Base-by-base conservation (phyloP, 2,329 filamentous ascomycete genomes). In the Cercospora citrullina region DNA sequence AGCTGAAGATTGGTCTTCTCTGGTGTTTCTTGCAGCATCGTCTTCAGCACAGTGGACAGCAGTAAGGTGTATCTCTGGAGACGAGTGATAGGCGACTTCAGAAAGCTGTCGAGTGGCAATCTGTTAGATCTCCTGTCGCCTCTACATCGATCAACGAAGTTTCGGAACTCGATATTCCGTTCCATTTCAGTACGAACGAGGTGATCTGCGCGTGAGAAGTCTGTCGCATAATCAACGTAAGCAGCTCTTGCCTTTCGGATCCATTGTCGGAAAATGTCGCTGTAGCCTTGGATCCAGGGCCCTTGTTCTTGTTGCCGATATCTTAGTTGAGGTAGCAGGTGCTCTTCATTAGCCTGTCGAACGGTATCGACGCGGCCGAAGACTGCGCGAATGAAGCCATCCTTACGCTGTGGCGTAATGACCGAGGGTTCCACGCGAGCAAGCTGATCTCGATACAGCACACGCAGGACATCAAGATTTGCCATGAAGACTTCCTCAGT, bases 221-320 rank as follows among this genome's bases (percentile, higher is more conserved):
- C 89, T 1, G 91, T 90, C 45, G 94, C 94, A 79, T 98, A 99
- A 67, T 96, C 93, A 69, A 97, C 89, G 77, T 98, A 99, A 10
- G 92, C 90, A 2, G 86, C 84, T 79, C 90, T 93, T 33, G 95
- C 95, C 79, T 97, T 98, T 71, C 95, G 88, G 70, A 98, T 97
- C 95, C 95, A 99, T 81, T 99, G 95, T 67, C 95, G 86, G 84
- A 99, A 98, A 60, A 99, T 92, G 76, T 98, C 95, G 77, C 94
- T 97, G 80, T 97, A 97, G 3, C 95, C 95, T 12, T 87, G 85
- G 67, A 99, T 90, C 89, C 93, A 99, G 0, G 95, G 95, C 0
- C 95, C 95, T 81, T 99, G 94, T 77, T 98, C 95, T 75, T 95
- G 91, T 79, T 99, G 95, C 28, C 95, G 89, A 78, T 98, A 99